Percentiles rank a stretch among this genome's conserved stretches.
These are phyloP conservation scores for Stachybotrys echinatus DNA, from an alignment of 2,329 filamentous ascomycete species.

Conservation along the genomic window DNA sequence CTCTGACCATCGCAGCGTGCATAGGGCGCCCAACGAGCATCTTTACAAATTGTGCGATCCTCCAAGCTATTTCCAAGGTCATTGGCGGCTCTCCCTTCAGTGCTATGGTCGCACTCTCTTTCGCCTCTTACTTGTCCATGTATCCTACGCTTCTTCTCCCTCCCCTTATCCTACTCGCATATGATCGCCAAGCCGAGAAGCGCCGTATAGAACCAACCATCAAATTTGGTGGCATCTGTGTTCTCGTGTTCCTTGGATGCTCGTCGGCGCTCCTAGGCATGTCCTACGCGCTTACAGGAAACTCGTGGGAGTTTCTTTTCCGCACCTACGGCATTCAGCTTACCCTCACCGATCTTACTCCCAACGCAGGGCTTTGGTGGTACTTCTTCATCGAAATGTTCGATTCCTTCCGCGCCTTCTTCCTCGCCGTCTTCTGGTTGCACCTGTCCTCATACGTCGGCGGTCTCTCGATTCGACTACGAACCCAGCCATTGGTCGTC, in stretches of 20 bases:
- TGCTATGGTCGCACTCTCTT: conserved; percentile 77
- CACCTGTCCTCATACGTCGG: conserved; percentile 88
- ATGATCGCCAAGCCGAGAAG: conserved; percentile 52
- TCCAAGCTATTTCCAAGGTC: conserved; percentile 78
- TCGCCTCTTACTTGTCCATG: conserved; percentile 87
- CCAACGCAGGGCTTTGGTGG: conserved; percentile 97
- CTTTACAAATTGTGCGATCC: conserved; percentile 83
- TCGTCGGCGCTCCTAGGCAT: conserved; percentile 60
- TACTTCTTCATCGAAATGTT: conserved; percentile 99
- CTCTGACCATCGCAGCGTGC: conserved; percentile 87
- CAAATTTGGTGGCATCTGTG: conserved; percentile 50
- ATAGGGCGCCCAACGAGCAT: conserved; percentile 83
- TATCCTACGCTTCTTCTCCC: conserved; percentile 85
- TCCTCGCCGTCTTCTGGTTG: conserved; percentile 96
- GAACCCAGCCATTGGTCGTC: conserved; percentile 81
- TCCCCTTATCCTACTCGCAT: conserved; percentile 74
- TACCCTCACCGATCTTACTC: conserved; percentile 84
- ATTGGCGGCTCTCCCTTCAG: conserved; percentile 67
- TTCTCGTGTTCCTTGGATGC: conserved; percentile 46
- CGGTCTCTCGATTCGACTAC: conserved; percentile 75
- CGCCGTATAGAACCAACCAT: conserved; percentile 27
- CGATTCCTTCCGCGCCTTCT: conserved; percentile 94
- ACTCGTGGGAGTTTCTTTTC: conserved; percentile 80
- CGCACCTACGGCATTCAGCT: conserved; percentile 94
- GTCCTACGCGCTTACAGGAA: conserved; percentile 67